A percentile compares a stretch with the other conserved stretches of the same genome.
These are phyloP conservation scores for Rhizopogon rudus DNA, from an alignment of 768 basidiomycete species.

Conservation along the genomic window DNA sequence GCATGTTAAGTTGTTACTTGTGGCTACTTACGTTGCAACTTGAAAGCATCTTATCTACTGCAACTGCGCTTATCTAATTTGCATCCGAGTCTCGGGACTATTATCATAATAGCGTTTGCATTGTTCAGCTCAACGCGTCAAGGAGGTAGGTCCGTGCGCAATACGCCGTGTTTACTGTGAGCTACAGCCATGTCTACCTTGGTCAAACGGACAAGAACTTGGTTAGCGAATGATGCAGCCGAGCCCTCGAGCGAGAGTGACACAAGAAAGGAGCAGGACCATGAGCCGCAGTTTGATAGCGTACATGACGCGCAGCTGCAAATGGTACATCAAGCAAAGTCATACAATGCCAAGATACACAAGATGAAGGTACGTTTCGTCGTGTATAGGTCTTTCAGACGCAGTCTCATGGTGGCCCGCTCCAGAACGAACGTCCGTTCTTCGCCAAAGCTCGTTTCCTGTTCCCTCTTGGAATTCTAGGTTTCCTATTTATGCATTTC, in stretches of 20 bases:
- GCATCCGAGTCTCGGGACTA: too few species aligned
- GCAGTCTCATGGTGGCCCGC: not conserved
- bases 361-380: slow-evolving; percentile 16
- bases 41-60: too few species aligned
- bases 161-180: not conserved
- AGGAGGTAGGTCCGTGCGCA: not conserved
- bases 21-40: not conserved
- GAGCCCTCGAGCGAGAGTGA: slow-evolving; percentile 6
- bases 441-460: slow-evolving; percentile 42
- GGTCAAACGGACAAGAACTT: slow-evolving; percentile 28
- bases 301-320: slow-evolving; percentile 16
- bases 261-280: not conserved
- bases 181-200: slow-evolving; percentile 10
- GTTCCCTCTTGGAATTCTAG: slow-evolving; percentile 67
- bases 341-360: slow-evolving; percentile 21
- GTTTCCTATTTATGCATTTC: slow-evolving; percentile 32
- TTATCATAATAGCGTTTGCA: too few species aligned
- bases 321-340: slow-evolving; percentile 17
- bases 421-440: slow-evolving; percentile 13
- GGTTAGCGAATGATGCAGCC: slow-evolving; percentile 11
- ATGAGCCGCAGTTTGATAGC: not conserved
- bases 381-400: not conserved
- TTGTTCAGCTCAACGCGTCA: not conserved
- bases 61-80: too few species aligned
- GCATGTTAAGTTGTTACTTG: not conserved